Evolutionary conservation across 1,139 yeast species (phyloP), one percentile per base, ranked within the genome.

Genomic region (Hyphopichia buzzinii): DNA sequence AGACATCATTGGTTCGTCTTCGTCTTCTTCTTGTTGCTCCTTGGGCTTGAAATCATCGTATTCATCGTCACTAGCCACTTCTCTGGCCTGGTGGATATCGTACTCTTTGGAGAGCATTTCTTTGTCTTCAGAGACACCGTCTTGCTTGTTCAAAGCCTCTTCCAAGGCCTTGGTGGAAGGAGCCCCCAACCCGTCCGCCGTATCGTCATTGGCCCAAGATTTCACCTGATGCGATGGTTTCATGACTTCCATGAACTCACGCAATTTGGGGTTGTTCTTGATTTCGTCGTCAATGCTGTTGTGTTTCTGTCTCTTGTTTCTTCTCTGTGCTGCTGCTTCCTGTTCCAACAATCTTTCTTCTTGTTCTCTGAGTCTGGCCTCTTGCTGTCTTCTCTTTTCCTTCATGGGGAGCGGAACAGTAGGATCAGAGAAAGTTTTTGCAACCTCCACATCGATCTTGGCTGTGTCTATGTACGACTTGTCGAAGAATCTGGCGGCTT

Each of bases 341-440:
- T 74, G 67, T 46, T 64, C 65, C 33, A 66, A 56, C 30, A 76
- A 55, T 43, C 73, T 60, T 47, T 73, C 79, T 57, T 81, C 89
- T 43, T 78, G 71, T 42, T 69, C 73, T 46, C 68, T 64, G 27
- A 82, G 58, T 41, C 77, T 71, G 26, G 72, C 74, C 33, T 71
- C 72, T 12, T 80, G 79, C 47, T 74, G 71, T 54, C 78, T 69
- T 48, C 74, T 71, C 62, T 77, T 77, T 41, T 83, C 86, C 46
- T 72, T 81, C 68, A 80, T 74, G 0, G 94, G 79, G 41, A 77
- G 61, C n/a, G 95, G 95, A 7, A 85, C 90, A 6, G 67, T 66
- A 4, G 92, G 89, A 56, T 87, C 96, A 10, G 87, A 82, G 57
- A 86, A 84, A 30, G 92, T 77, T 62, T 86, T 87, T 1, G 98